Conservation (phyloP, 2,329 filamentous ascomycete genomes). For the Aspergillus phoenicis region DNA sequence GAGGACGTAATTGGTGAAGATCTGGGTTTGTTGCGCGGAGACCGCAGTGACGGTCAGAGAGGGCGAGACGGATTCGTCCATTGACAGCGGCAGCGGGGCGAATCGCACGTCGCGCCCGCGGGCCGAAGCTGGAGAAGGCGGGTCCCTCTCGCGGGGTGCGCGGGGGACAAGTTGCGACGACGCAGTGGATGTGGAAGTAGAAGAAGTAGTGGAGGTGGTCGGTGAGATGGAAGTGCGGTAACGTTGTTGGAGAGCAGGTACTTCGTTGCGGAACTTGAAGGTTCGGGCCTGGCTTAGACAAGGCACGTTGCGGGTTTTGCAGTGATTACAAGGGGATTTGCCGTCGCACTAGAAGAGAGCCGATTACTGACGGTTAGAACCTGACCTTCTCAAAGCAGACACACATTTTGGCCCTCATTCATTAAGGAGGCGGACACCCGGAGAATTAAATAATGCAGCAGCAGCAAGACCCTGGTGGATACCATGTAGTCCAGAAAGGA, state of each 20-base stretch:
- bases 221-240: constrained; percentile 21
- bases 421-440: background rate
- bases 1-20: constrained; percentile 33
- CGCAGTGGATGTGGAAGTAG: background rate
- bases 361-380: background rate
- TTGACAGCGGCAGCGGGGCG: constrained; percentile 16
- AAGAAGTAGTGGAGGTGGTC: constrained; percentile 4
- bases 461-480: background rate
- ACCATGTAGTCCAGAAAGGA: background rate
- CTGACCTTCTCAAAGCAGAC: background rate
- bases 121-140: background rate
- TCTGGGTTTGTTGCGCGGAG: constrained; percentile 28
- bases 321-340: constrained; percentile 34
- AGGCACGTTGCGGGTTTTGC: constrained; percentile 29
- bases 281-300: constrained; percentile 30
- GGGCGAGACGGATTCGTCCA: constrained; percentile 29
- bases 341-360: constrained; percentile 31
- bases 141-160: background rate
- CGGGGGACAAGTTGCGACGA: background rate
- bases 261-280: constrained; percentile 37
- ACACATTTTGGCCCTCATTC: too few species aligned
- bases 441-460: background rate
- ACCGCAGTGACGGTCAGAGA: constrained; percentile 32
- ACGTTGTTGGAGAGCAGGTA: constrained; percentile 29
- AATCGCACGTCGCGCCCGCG: constrained; percentile 3